Evolutionary conservation across 345 rosid species (phyloP).

Genomic region (Rhodomyrtus tomentosa): DNA sequence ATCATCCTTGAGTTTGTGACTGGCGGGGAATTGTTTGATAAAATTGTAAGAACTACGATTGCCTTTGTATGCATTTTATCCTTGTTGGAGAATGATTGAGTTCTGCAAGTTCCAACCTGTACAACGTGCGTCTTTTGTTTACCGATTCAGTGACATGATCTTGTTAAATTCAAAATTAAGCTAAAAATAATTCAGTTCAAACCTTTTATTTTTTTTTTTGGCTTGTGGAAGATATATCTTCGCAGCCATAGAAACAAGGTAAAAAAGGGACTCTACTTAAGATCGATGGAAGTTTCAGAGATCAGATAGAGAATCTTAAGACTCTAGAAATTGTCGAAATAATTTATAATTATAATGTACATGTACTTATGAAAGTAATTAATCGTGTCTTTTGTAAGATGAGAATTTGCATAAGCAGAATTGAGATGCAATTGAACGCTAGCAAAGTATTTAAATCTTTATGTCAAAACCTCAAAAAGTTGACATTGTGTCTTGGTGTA

Average conservation of each 20-base stretch:
- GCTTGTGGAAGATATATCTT: not conserved
- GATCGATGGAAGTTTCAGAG: not conserved
- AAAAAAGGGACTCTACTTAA: not conserved
- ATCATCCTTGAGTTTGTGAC: constrained; percentile 83
- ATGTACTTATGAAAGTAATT: not conserved
- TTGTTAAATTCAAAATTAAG: not conserved
- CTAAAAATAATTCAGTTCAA: not conserved
- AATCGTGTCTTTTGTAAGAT: not conserved
- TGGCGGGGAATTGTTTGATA: constrained; percentile 82
- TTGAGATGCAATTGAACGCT: not conserved
- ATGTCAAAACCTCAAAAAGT: not conserved
- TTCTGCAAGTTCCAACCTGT: not conserved
- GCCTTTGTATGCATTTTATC: not conserved
- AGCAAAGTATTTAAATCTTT: not conserved
- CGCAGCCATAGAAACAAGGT: not conserved
- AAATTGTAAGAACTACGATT: constrained; percentile 44
- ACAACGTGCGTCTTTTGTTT: not conserved
- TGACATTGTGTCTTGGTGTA: not conserved
- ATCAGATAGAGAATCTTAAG: not conserved
- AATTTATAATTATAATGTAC: not conserved
- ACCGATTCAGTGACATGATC: not conserved
- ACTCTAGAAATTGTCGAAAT: not conserved
- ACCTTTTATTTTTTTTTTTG: not conserved
- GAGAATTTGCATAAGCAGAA: not conserved
- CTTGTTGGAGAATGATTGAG: not conserved